A percentile compares a stretch with the other conserved stretches of the same genome.
These are phyloP conservation scores for Saccharomyces hybrid DNA, from an alignment of 1,139 yeast genomes.

Conservation along the genomic window DNA sequence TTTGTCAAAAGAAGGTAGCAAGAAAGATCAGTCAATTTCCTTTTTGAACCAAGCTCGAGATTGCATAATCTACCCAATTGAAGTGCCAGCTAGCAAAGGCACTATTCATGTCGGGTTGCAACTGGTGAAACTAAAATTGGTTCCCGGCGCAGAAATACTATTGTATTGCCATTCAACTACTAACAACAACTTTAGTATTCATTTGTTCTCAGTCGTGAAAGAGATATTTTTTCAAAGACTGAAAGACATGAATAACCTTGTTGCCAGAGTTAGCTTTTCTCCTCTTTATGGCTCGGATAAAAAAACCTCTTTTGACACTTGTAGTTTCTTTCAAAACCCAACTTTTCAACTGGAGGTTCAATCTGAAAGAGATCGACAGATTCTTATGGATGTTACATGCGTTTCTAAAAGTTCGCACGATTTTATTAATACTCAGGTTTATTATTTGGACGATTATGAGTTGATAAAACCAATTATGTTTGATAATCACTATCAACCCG, in stretches of 20 bases:
- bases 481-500: constrained; percentile 33
- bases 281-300: not conserved
- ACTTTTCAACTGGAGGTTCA: constrained; percentile 40
- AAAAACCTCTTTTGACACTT: not conserved
- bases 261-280: not conserved
- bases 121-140: constrained; percentile 26
- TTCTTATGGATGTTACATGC: constrained; percentile 39
- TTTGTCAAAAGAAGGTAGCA: constrained; percentile 9
- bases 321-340: constrained; percentile 53
- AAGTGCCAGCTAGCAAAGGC: constrained; percentile 14
- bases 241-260: not conserved
- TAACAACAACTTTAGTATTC: constrained; percentile 3
- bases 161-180: constrained; percentile 27
- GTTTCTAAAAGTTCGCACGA: constrained; percentile 29
- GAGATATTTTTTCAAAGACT: not conserved
- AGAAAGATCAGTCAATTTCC: constrained; percentile 6
- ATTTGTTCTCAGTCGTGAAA: not conserved
- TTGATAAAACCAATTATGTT: constrained; percentile 30
- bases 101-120: constrained; percentile 33
- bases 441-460: constrained; percentile 30
- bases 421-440: constrained; percentile 31
- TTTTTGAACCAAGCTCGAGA: constrained; percentile 21
- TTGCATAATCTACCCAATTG: constrained; percentile 5
- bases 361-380: constrained; percentile 19
- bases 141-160: constrained; percentile 10